Conservation (phyloP, 2,329 filamentous ascomycete genomes). For the Conoideocrella luteorostrata region DNA sequence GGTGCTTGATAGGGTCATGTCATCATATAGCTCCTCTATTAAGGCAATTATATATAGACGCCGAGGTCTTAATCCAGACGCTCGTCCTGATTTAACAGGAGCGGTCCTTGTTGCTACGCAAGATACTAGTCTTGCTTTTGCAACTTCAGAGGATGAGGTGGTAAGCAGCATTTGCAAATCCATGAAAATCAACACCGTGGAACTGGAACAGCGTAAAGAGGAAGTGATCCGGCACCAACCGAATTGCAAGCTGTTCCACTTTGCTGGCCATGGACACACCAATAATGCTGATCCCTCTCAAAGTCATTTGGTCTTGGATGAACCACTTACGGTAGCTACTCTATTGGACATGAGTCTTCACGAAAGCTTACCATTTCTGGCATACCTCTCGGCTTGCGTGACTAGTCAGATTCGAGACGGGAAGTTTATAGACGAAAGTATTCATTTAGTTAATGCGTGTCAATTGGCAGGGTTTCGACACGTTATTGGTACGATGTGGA, state of each 20-base stretch:
- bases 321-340: no score
- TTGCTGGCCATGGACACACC: background rate
- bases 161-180: background rate
- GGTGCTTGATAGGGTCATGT: conserved; percentile 27
- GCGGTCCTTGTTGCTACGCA: background rate
- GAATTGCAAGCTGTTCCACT: background rate
- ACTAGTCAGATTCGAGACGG: no score
- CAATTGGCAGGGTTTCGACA: no score
- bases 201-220: background rate
- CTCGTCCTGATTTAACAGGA: background rate
- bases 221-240: background rate
- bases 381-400: no score
- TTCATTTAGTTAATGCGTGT: no score
- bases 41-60: conserved; percentile 21
- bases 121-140: background rate
- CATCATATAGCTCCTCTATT: conserved; percentile 29
- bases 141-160: background rate
- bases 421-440: no score
- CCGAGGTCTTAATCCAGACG: background rate
- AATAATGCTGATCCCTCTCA: no score
- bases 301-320: no score
- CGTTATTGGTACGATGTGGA: no score
- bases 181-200: background rate
- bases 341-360: no score
- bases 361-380: no score